Evolutionary conservation across 106 monocot species (phyloP).

Genomic region (Allium fistulosum): DNA sequence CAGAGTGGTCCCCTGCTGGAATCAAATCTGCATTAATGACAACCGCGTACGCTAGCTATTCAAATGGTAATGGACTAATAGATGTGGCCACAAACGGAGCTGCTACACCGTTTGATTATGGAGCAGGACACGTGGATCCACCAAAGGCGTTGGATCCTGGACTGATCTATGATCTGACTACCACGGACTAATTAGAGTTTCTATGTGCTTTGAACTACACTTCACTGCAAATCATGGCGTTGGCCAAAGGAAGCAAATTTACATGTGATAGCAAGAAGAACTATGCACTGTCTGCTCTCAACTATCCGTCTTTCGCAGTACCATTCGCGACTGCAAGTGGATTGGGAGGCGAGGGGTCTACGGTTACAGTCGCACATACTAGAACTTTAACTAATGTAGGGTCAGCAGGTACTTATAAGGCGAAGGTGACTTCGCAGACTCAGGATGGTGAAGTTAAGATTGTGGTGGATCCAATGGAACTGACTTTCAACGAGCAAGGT

Average conservation of each 20-base stretch:
- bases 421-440: slow-evolving; percentile 16
- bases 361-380: slow-evolving; percentile 33
- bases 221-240: slow-evolving; percentile 29
- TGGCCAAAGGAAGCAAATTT: slow-evolving; percentile 34
- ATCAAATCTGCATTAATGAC: slow-evolving; percentile 86
- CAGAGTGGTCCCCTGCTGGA: slow-evolving; percentile 78
- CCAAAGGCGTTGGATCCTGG: slow-evolving; percentile 71
- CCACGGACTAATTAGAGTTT: slow-evolving; percentile 71
- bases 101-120: slow-evolving; percentile 72
- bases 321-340: slow-evolving; percentile 38
- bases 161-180: slow-evolving; percentile 65
- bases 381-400: slow-evolving; percentile 56
- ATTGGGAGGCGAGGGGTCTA: slow-evolving; percentile 7
- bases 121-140: slow-evolving; percentile 88
- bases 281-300: slow-evolving; percentile 46
- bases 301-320: slow-evolving; percentile 88
- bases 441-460: slow-evolving; percentile 34
- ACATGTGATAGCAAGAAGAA: slow-evolving; percentile 30
- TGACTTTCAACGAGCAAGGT: slow-evolving; percentile 49
- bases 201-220: slow-evolving; percentile 90
- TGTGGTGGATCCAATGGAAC: slow-evolving; percentile 45
- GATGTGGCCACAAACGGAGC: slow-evolving; percentile 54
- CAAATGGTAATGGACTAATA: slow-evolving; percentile 39
- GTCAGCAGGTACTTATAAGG: slow-evolving; percentile 41
- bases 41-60: slow-evolving; percentile 56